These are phyloP conservation scores for Naganishia randhawae DNA, from an alignment of 768 basidiomycete species.

Conservation along the genomic window DNA sequence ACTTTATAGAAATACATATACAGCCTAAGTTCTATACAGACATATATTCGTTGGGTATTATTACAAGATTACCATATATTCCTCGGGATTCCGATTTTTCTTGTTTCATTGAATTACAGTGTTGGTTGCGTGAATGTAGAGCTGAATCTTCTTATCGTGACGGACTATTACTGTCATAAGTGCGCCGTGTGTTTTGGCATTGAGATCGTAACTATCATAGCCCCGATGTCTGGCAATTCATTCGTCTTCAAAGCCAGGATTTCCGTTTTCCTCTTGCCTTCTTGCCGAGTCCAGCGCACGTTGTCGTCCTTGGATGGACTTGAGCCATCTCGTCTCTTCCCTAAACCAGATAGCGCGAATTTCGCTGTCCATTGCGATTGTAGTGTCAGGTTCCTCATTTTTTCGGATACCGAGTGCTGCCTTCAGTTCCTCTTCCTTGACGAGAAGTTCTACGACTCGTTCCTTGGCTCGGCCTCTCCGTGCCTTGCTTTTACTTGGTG, in stretches of 20 bases:
- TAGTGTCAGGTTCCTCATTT: neutral
- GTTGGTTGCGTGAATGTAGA: neutral
- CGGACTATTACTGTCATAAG: neutral
- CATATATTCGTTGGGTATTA: neutral
- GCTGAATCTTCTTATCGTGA: neutral
- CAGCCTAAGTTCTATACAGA: too few species aligned
- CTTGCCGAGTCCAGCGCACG: slow-evolving; percentile 11
- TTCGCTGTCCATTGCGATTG: slow-evolving; percentile 28
- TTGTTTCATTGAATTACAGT: neutral
- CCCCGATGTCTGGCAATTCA: neutral
- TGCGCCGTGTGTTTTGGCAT: neutral
- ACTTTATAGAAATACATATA: too few species aligned
- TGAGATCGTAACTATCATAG: neutral
- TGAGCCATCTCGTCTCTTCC: slow-evolving; percentile 22
- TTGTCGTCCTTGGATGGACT: slow-evolving; percentile 12
- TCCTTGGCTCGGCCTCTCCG: slow-evolving; percentile 20
- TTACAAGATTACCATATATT: neutral
- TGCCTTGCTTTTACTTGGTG: slow-evolving; percentile 9
- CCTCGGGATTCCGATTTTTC: neutral
- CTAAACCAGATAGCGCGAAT: slow-evolving; percentile 28
- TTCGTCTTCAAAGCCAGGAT: slow-evolving; percentile 20
- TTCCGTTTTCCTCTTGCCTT: neutral
- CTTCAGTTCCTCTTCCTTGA: slow-evolving; percentile 28
- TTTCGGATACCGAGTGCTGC: slow-evolving; percentile 17
- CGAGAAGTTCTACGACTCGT: slow-evolving; percentile 26